Base-by-base conservation (phyloP, 108 stramenopile species). In the Nitzschia sp. region DNA sequence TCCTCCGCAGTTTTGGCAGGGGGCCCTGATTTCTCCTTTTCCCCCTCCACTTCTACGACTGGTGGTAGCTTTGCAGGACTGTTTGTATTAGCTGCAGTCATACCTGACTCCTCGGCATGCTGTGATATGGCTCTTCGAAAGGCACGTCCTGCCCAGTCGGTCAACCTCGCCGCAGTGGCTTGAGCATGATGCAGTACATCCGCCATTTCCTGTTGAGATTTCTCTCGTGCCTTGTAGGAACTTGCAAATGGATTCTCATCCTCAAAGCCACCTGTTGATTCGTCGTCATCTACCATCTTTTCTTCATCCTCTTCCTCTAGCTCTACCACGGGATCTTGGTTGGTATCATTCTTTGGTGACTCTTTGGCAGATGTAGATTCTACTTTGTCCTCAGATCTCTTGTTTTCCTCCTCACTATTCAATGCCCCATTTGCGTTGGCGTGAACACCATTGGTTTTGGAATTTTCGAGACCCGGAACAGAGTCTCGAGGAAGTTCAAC, bases 71-170 rank as follows among this genome's bases (percentile, higher is more conserved):
- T 34, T 1, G 5, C 29, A 34, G 1, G 29, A 34, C 29, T 34
- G 5, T 5, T 34, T 1, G 29, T 34, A 5, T 5, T 34, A 5
- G 29, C 29, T 34, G 29, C 5, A 5, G 29, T 34, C 29, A 34
- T 3, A 34, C 29, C 29, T 34, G 29, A 34, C 53, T 86, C 82
- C 20, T 56, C 78, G 6, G 78, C 69, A 72, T 88, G 90, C n/a
- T 77, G 69, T 0, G 82, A 77, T 40, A 97, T 80, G 11, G 95
- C 95, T 29, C 90, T 76, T 41, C 91, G 92, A 50, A 97, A 87
- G 10, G 90, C 95, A 42, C 88, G 67, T 3, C 92, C 97, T 14
- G 97, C 97, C 97, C 97, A 97, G 58, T 83, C 75, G 14, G 95
- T 92, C 22, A 97, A 67, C 53, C 78, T 78, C 0, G 86, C 65